Percentiles rank a stretch among this genome's conserved stretches.
phyloP scores from a whole-genome alignment of 768 basidiomycete genomes.

The Phanerochaete carnosa region DNA sequence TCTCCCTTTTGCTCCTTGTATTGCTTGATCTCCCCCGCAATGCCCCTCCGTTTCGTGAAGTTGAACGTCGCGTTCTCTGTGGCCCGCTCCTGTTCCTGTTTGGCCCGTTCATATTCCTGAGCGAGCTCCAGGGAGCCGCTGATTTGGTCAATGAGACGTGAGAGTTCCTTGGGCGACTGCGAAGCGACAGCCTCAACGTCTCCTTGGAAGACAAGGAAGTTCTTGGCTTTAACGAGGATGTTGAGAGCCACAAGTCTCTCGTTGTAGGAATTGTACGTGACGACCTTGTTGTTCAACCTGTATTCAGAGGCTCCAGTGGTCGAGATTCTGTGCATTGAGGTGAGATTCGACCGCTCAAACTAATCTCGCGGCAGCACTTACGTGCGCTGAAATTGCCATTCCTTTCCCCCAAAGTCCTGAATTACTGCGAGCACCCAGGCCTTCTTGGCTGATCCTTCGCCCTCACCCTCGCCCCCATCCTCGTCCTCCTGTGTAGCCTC shows the following conservation, averaged over 20 bases:
- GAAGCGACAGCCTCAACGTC: slow-evolving; percentile 98
- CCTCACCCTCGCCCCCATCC: slow-evolving; percentile 53
- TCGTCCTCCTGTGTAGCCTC: slow-evolving; percentile 48
- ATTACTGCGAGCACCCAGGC: slow-evolving; percentile 97
- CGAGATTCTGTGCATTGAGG: slow-evolving; percentile 62
- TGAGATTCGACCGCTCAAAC: neutral
- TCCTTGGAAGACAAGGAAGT: slow-evolving; percentile 98
- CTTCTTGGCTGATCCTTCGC: slow-evolving; percentile 83
- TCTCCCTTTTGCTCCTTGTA: slow-evolving; percentile 97
- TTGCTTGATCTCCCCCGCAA: slow-evolving; percentile 93
- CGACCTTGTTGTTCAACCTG: slow-evolving; percentile 73
- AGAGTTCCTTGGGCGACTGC: slow-evolving; percentile 87
- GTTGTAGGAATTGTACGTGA: slow-evolving; percentile 89
- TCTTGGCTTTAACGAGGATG: slow-evolving; percentile 98
- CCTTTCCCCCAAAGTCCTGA: slow-evolving; percentile 69
- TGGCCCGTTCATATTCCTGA: slow-evolving; percentile 84
- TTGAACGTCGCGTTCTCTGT: slow-evolving; percentile 95
- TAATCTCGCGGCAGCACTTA: slow-evolving; percentile 38
- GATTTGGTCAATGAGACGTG: slow-evolving; percentile 92
- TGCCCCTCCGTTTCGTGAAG: slow-evolving; percentile 90
- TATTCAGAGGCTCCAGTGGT: slow-evolving; percentile 88
- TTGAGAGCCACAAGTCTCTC: slow-evolving; percentile 84
- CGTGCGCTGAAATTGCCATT: slow-evolving; percentile 92
- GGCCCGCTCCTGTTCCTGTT: slow-evolving; percentile 81
- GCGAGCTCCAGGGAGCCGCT: slow-evolving; percentile 91